Evolutionary conservation across 2,329 filamentous ascomycete species (phyloP), one percentile per base, ranked within the genome.

Genomic region (Cucurbitaria berberidis): DNA sequence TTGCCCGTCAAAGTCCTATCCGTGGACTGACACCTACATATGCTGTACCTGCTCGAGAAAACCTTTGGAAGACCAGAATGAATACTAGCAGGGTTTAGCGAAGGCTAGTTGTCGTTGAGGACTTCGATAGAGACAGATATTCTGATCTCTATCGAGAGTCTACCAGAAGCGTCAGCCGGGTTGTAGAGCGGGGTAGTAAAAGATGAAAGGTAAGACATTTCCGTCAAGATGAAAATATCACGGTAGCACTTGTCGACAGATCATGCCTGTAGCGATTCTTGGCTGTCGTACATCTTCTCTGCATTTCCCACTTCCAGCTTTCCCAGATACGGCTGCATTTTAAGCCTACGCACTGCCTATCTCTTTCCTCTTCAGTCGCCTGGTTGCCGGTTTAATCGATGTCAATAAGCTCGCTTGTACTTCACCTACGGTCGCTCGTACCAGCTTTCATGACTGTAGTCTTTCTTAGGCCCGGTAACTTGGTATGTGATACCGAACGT

Each of bases 381-480:
- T 10, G 7, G 6, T 16, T 36, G 36, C 13, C 9, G 39, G 13
- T 19, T 46, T 15, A 15, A 9, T 18, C 6, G 11, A 36, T 22
- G 10, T 40, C 21, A n/a, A 29, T 29, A 8, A n/a, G 15, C n/a
- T 42, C 40, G 29, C 24, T 11, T 49, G 16, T 32, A 22, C 19
- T 32, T 41, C 6, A 18, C 16, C 13, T 18, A 24, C 4, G 59
- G 59, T 34, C 69, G 63, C 47, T 60, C 59, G 49, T 74, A 79
- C 62, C 70, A 72, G 22, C 74, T 77, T 46, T 74, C 73, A 30
- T 72, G 69, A n/a, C 64, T 67, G 53, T 92, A 92, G 66, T 91
- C 86, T 75, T 92, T 92, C 69, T 85, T 85, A 2, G 89, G 89
- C 0, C 89, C 89, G 22, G 82, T 84, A 1, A 91, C 89, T 1